Evolutionary conservation across 1,139 yeast species (phyloP).

Genomic region (Blastobotrys elegans): DNA sequence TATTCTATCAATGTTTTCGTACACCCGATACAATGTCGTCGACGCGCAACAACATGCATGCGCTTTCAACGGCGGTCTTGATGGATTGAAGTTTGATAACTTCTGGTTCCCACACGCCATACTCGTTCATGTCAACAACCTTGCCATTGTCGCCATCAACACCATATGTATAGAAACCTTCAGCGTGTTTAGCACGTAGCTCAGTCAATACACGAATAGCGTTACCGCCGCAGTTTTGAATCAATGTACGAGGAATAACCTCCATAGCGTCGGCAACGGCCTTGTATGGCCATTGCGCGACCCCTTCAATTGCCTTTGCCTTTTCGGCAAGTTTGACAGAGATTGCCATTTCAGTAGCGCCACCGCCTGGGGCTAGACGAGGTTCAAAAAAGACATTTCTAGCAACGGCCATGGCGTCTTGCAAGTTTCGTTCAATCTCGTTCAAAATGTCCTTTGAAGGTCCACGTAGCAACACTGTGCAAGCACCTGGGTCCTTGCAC

Average conservation of each 20-base stretch:
- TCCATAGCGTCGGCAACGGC: constrained; percentile 99
- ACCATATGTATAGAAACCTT: constrained; percentile 77
- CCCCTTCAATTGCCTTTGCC: constrained; percentile 90
- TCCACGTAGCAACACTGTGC: constrained; percentile 89
- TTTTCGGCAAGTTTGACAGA: constrained; percentile 82
- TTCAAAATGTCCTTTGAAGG: constrained; percentile 95
- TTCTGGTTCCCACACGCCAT: constrained; percentile 99
- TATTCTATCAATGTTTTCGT: constrained; percentile 40
- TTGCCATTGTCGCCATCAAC: constrained; percentile 94
- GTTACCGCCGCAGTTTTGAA: constrained; percentile 97
- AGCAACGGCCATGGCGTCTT: constrained; percentile 98
- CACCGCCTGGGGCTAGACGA: constrained; percentile 95
- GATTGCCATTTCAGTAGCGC: constrained; percentile 99
- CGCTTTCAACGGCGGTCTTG: constrained; percentile 96
- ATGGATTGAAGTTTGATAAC: constrained; percentile 94
- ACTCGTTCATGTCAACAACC: constrained; percentile 89
- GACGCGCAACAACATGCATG: constrained; percentile 87
- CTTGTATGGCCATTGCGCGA: constrained; percentile 97
- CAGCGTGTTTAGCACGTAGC: constrained; percentile 93
- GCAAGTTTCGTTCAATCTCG: constrained; percentile 94
- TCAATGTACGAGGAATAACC: constrained; percentile 93
- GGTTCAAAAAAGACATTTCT: constrained; percentile 96
- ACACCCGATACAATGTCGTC: constrained; percentile 98
- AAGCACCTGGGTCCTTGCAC: constrained; percentile 84
- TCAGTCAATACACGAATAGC: constrained; percentile 86